Evolutionary conservation across 2,329 filamentous ascomycete genomes (phyloP).

Genomic region (Graphium sp.): DNA sequence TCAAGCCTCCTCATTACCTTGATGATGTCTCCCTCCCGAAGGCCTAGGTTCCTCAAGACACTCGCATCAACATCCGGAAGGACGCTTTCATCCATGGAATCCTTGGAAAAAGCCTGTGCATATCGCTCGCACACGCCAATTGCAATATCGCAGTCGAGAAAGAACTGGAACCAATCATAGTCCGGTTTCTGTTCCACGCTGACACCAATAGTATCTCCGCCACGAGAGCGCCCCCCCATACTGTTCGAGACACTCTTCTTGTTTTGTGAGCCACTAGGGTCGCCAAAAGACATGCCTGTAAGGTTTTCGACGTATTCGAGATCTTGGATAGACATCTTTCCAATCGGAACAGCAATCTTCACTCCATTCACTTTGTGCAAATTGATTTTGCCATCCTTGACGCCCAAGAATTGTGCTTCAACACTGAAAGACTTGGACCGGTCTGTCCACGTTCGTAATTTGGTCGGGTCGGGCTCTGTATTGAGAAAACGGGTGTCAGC

Average conservation of each 20-base stretch:
- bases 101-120: constrained; percentile 70
- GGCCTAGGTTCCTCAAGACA: constrained; percentile 71
- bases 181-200: constrained; percentile 48
- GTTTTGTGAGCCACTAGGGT: constrained; percentile 66
- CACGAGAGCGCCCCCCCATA: too few relatives aligned
- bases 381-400: constrained; percentile 93
- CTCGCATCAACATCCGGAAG: constrained; percentile 75
- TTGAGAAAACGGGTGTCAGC: too few relatives aligned
- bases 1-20: constrained; percentile 87
- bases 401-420: constrained; percentile 86
- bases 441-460: constrained; percentile 88
- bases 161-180: constrained; percentile 99
- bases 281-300: constrained; percentile 80
- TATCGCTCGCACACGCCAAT: constrained; percentile 91
- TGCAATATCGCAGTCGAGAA: constrained; percentile 79
- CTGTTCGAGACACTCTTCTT: too few relatives aligned
- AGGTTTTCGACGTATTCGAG: constrained; percentile 83
- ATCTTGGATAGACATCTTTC: constrained; percentile 92
- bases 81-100: constrained; percentile 92
- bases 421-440: constrained; percentile 92
- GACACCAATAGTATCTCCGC: constrained; percentile 32
- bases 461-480: constrained; percentile 63
- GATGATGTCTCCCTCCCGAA: constrained; percentile 92
- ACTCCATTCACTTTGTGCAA: constrained; percentile 96
- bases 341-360: constrained; percentile 89